Percentiles rank a stretch among this genome's conserved stretches.
Conservation (phyloP, 768 basidiomycete genomes). For the Boletus rubescentipes region DNA sequence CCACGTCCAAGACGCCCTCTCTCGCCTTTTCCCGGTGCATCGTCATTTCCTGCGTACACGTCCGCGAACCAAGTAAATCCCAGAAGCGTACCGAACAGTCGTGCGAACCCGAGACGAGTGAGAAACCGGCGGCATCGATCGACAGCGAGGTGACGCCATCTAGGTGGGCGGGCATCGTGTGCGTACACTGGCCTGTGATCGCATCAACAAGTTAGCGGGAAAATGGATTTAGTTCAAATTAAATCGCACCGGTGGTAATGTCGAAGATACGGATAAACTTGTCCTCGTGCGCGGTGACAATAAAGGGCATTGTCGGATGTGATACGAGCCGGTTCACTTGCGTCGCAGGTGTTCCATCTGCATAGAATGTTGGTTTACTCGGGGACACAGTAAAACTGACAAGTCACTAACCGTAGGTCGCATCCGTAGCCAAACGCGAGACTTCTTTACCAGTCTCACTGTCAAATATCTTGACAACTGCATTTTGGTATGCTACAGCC, state of each 20-base stretch:
- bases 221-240: neutral
- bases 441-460: conserved; percentile 85
- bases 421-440: conserved; percentile 57
- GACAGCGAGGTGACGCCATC: conserved; percentile 91
- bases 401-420: conserved; percentile 49
- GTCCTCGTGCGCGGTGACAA: conserved; percentile 92
- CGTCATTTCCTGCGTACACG: conserved; percentile 87
- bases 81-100: conserved; percentile 95
- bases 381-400: neutral
- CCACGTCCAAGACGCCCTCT: conserved; percentile 89
- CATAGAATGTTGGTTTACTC: neutral
- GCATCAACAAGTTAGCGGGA: conserved; percentile 1
- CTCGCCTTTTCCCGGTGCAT: conserved; percentile 86
- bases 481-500: conserved; percentile 88
- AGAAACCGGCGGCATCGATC: conserved; percentile 83
- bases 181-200: conserved; percentile 72
- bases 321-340: conserved; percentile 87
- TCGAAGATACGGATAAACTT: conserved; percentile 91
- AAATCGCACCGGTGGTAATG: conserved; percentile 65
- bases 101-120: conserved; percentile 86
- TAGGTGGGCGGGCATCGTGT: conserved; percentile 88
- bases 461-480: conserved; percentile 87
- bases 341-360: conserved; percentile 72
- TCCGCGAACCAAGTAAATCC: conserved; percentile 79
- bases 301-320: conserved; percentile 85